Percentiles rank a stretch among this genome's conserved stretches.
Conservation (phyloP, 2,329 filamentous ascomycete genomes). For the Colletotrichum somersetense region DNA sequence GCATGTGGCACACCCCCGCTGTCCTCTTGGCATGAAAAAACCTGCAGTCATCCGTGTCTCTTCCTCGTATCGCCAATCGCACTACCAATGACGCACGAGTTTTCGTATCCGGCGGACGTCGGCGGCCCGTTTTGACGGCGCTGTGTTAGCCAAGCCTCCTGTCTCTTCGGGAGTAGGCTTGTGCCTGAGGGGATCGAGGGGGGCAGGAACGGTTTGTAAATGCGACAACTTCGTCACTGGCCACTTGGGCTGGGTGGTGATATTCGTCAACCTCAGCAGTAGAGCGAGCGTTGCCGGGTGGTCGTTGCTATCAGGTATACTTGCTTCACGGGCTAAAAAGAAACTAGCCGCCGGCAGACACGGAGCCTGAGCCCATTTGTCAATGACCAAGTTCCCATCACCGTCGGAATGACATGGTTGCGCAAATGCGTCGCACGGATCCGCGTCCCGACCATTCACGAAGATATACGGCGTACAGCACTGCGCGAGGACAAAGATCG, state of each 20-base stretch:
- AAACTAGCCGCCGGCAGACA: neutral
- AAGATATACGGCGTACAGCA: neutral
- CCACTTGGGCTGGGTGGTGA: neutral
- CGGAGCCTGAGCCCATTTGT: neutral
- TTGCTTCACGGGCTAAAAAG: neutral
- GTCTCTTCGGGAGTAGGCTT: constrained; percentile 5
- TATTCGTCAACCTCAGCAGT: neutral
- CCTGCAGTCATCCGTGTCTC: constrained; percentile 2
- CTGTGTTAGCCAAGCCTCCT: constrained; percentile 18
- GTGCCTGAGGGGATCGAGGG: neutral
- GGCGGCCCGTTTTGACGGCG: constrained; percentile 31
- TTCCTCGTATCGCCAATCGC: constrained; percentile 20
- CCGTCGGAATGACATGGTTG: neutral
- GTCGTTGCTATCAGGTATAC: neutral
- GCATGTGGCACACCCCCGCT: neutral
- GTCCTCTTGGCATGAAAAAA: constrained; percentile 28
- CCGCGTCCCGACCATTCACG: neutral
- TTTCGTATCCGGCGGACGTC: constrained; percentile 9
- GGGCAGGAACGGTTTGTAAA: neutral
- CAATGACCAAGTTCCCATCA: neutral
- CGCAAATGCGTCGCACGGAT: neutral
- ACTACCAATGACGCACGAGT: neutral
- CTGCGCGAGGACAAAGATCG: constrained; percentile 2
- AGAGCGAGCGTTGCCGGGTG: neutral
- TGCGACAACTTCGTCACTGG: neutral